Percentiles rank a stretch among this genome's conserved stretches.
These are phyloP conservation scores for Amanita molliuscula DNA, from an alignment of 768 basidiomycete species.

Conservation along the genomic window DNA sequence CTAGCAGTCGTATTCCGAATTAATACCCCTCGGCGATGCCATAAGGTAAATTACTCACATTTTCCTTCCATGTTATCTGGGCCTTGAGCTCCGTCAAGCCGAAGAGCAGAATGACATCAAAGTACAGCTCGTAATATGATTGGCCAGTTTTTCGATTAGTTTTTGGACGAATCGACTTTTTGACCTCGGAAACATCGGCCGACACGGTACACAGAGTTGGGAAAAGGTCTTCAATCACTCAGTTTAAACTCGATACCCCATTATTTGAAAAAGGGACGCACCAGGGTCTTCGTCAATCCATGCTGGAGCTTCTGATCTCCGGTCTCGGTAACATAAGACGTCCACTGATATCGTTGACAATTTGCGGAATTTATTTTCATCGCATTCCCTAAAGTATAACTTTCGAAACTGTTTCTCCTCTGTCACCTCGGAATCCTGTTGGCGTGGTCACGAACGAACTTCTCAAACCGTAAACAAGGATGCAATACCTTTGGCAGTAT, in stretches of 20 bases:
- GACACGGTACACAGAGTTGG: conserved; percentile 13
- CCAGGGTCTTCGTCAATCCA: conserved; percentile 10
- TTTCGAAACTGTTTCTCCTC: conserved; percentile 14
- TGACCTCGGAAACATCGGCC: conserved; percentile 12
- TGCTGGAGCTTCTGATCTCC: conserved; percentile 7
- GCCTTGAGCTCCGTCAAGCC: conserved; percentile 37
- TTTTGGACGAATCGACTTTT: not conserved
- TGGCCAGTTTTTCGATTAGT: not conserved
- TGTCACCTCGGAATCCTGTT: conserved; percentile 14
- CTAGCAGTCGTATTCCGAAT: conserved; percentile 3
- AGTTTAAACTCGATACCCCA: not conserved
- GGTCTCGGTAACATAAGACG: conserved; percentile 14
- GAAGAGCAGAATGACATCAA: conserved; percentile 30
- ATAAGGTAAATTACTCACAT: conserved; percentile 14
- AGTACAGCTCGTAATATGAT: conserved; percentile 17
- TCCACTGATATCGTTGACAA: conserved; percentile 5
- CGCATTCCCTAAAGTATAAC: conserved; percentile 4
- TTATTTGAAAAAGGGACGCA: not conserved
- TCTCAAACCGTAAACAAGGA: not conserved
- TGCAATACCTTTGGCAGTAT: conserved; percentile 8
- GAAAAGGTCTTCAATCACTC: conserved; percentile 8
- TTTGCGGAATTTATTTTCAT: conserved; percentile 7
- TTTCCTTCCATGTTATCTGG: conserved; percentile 32
- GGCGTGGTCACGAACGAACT: not conserved
- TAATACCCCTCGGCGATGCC: not conserved